Evolutionary conservation across 106 monocot species (phyloP).

Genomic region (Cymbidium sinense): DNA sequence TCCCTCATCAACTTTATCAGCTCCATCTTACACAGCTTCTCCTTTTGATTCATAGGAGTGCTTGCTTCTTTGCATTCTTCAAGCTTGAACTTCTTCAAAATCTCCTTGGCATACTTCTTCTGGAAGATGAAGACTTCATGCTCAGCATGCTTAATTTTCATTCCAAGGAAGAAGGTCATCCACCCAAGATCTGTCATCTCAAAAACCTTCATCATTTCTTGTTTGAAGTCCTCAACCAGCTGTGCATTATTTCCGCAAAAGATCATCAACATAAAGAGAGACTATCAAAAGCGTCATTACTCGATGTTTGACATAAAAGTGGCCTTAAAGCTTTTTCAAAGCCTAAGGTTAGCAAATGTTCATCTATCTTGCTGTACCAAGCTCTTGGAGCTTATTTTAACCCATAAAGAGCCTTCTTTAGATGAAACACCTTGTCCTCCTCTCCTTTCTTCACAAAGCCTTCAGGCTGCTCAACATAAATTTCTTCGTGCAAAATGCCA

Average conservation of each 20-base stretch:
- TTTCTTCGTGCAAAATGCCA: background rate
- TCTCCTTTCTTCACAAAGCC: background rate
- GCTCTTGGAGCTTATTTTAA: constrained; percentile 2
- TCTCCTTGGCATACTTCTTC: constrained; percentile 3
- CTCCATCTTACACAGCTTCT: constrained; percentile 5
- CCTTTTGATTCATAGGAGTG: background rate
- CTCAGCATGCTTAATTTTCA: background rate
- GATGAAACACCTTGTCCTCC: background rate
- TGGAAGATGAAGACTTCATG: constrained; percentile 8
- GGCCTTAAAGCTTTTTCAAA: background rate
- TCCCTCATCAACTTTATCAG: constrained; percentile 4
- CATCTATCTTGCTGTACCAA: constrained; percentile 7
- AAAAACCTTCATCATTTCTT: constrained; percentile 1
- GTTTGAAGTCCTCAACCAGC: background rate
- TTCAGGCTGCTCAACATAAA: constrained; percentile 2
- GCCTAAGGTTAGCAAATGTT: background rate
- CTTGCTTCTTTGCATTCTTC: background rate
- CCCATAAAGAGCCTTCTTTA: constrained; percentile 5
- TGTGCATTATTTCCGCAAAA: background rate
- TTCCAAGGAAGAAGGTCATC: constrained; percentile 2
- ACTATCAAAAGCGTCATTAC: background rate
- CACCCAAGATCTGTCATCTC: constrained; percentile 1
- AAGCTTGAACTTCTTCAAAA: constrained; percentile 6
- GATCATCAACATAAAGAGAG: constrained; percentile 8
- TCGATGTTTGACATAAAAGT: background rate